Percentiles rank a stretch among this genome's conserved stretches.
These are phyloP conservation scores for Umbelopsis sp. DNA, from an alignment of 192 early-diverging fungal species.

Conservation along the genomic window DNA sequence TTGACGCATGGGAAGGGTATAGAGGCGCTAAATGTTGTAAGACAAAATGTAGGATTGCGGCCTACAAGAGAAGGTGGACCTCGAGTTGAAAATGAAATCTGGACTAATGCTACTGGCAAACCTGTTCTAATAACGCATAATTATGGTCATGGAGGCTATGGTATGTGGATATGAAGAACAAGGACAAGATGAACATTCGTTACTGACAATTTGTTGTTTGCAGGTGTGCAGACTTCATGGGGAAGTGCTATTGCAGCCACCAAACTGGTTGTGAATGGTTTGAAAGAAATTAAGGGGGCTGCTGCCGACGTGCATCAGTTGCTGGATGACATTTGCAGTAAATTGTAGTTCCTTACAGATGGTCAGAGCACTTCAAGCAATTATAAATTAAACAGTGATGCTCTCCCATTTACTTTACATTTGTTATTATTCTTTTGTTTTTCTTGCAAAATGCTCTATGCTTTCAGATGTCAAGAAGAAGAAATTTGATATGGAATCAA, in stretches of 20 bases:
- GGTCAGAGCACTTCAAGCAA: no score
- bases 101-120: conserved; percentile 40
- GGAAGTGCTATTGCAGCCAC: conserved; percentile 5
- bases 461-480: not conserved
- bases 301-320: not conserved
- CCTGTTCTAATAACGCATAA: conserved; percentile 56
- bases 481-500: not conserved
- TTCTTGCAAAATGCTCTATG: conserved; percentile 11
- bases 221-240: conserved; percentile 14
- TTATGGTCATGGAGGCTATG: conserved; percentile 58
- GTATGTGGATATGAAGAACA: not conserved
- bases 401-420: no score
- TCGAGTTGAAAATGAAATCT: conserved; percentile 58
- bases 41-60: conserved; percentile 57
- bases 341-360: not conserved
- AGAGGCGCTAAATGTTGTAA: conserved; percentile 43
- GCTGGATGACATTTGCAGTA: conserved; percentile 13
- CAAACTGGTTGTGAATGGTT: not conserved
- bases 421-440: not conserved
- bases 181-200: not conserved
- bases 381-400: no score
- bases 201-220: not conserved
- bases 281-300: not conserved
- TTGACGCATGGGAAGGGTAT: conserved; percentile 45
- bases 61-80: conserved; percentile 51